These are phyloP conservation scores for Teratosphaeria viscida DNA, from an alignment of 2,329 filamentous ascomycete species.

Conservation along the genomic window DNA sequence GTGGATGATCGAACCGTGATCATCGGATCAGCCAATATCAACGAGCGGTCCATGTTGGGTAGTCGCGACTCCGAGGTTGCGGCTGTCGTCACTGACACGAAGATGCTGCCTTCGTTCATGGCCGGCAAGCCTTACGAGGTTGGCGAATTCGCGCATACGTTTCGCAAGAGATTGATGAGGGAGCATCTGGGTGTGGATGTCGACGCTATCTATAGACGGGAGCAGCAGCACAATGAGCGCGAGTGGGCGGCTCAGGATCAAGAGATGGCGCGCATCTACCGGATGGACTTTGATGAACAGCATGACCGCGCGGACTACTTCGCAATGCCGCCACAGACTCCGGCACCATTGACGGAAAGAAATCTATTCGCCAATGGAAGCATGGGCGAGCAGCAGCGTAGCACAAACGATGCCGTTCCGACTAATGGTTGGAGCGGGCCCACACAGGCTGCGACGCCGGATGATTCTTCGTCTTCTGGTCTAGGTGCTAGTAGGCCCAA, in stretches of 20 bases:
- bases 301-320: constrained; percentile 15
- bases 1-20: constrained; percentile 88
- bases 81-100: constrained; percentile 79
- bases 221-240: constrained; percentile 14
- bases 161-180: constrained; percentile 88
- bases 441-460: constrained; percentile 2
- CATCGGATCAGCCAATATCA: constrained; percentile 97
- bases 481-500: constrained; percentile 1
- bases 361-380: constrained; percentile 12
- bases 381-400: neutral
- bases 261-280: constrained; percentile 35
- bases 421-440: constrained; percentile 11
- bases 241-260: constrained; percentile 49
- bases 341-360: constrained; percentile 12
- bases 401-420: constrained; percentile 4
- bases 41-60: constrained; percentile 91
- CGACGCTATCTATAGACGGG: constrained; percentile 55
- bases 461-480: constrained; percentile 5
- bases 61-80: constrained; percentile 86
- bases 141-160: constrained; percentile 81
- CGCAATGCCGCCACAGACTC: constrained; percentile 24
- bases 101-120: constrained; percentile 90
- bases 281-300: constrained; percentile 8
- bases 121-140: constrained; percentile 80
- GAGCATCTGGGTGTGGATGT: constrained; percentile 95